These are phyloP conservation scores for Orbilia quercus DNA, from an alignment of 2,329 filamentous ascomycete genomes.

Conservation along the genomic window DNA sequence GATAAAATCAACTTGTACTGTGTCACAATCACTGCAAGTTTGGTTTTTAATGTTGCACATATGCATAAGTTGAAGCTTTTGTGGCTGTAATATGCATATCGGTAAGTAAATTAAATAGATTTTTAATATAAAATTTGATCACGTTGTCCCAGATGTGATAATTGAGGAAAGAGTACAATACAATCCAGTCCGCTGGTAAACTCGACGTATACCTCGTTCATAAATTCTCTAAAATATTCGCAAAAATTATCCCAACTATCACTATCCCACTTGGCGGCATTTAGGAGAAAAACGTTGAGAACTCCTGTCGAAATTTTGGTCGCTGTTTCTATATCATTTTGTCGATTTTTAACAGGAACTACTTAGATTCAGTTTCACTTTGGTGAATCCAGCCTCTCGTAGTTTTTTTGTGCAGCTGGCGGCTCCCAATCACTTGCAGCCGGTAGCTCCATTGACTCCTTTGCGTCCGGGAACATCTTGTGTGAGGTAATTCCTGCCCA, in stretches of 20 bases:
- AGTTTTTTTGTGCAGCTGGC: slow-evolving; percentile 15
- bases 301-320: slow-evolving; percentile 9
- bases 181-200: slow-evolving; percentile 6
- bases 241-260: slow-evolving; percentile 13
- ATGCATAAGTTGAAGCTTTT: too few species aligned
- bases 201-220: slow-evolving; percentile 1
- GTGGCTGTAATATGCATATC: too few species aligned
- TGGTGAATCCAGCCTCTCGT: slow-evolving; percentile 9
- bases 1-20: too few species aligned
- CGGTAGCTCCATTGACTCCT: slow-evolving; percentile 29
- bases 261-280: slow-evolving; percentile 26
- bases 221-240: slow-evolving; percentile 1
- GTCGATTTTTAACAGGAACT: slow-evolving; percentile 20
- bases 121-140: not conserved
- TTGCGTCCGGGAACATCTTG: slow-evolving; percentile 19
- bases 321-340: slow-evolving; percentile 5
- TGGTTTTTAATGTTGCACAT: too few species aligned
- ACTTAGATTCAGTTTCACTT: slow-evolving; percentile 30
- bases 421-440: slow-evolving; percentile 19
- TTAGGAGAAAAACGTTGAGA: slow-evolving; percentile 24
- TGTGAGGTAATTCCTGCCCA: slow-evolving; percentile 33
- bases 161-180: slow-evolving; percentile 21
- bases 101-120: too few species aligned
- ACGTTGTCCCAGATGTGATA: slow-evolving; percentile 34
- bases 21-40: too few species aligned